Evolutionary conservation across 345 rosid genomes (phyloP).

Genomic region (Cardiospermum halicacabum): DNA sequence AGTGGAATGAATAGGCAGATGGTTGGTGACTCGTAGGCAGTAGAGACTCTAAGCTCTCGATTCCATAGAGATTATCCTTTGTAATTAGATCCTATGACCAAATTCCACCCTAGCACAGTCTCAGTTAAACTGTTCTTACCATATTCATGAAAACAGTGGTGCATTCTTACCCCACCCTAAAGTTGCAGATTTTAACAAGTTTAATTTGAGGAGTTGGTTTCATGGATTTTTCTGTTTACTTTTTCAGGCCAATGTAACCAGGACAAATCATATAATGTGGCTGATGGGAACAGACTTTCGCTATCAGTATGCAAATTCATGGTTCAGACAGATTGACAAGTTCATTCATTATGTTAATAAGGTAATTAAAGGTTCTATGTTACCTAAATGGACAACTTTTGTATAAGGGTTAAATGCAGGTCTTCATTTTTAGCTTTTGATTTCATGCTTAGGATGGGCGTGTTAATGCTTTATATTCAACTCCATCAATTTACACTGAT

Average conservation of each 20-base stretch:
- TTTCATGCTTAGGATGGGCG: slow-evolving; percentile 69
- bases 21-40: too few species aligned
- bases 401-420: slow-evolving; percentile 2
- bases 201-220: background rate
- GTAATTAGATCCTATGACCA: too few species aligned
- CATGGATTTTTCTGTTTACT: background rate
- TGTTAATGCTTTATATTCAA: slow-evolving; percentile 84
- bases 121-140: too few species aligned
- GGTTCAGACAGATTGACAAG: slow-evolving; percentile 98
- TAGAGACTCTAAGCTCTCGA: too few species aligned
- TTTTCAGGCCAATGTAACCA: slow-evolving; percentile 77
- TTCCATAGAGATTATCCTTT: too few species aligned
- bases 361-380: slow-evolving; percentile 35
- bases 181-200: background rate
- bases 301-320: slow-evolving; percentile 88
- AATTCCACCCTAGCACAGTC: too few species aligned
- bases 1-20: too few species aligned
- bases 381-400: slow-evolving; percentile 2
- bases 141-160: background rate
- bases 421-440: background rate
- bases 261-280: slow-evolving; percentile 95
- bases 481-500: slow-evolving; percentile 88
- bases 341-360: slow-evolving; percentile 87
- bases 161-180: background rate
- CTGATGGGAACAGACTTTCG: slow-evolving; percentile 93